Conservation (phyloP, 495 filamentous ascomycete species). For the Neurospora tetraspora region DNA sequence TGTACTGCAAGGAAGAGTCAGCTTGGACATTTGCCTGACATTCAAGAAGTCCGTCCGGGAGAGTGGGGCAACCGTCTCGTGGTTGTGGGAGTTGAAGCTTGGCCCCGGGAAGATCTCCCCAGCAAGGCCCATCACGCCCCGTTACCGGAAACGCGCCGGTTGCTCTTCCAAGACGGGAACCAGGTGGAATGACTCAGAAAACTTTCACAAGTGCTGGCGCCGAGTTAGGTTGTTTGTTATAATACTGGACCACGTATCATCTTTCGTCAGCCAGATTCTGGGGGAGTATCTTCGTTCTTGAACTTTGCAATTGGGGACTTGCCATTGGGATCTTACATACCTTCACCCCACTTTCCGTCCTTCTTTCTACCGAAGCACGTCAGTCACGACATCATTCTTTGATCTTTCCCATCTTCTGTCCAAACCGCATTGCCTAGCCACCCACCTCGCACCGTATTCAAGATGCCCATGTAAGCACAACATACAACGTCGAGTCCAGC, state of each 20-base stretch:
- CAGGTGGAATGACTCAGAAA: neutral
- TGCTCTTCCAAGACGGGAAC: neutral
- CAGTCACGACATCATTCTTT: neutral
- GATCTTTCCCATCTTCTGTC: neutral
- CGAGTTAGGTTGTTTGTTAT: neutral
- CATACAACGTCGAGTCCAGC: neutral
- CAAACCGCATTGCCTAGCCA: slow-evolving; percentile 1
- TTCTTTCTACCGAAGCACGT: slow-evolving; percentile 1
- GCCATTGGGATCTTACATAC: neutral
- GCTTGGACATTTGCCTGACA: neutral
- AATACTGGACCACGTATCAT: neutral
- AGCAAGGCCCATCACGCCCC: neutral
- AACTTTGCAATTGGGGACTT: neutral
- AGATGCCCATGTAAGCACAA: slow-evolving; percentile 29
- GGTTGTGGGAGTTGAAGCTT: neutral
- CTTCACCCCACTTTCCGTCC: slow-evolving; percentile 1
- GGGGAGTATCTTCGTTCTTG: neutral
- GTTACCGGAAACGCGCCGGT: neutral
- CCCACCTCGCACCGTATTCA: slow-evolving; percentile 4
- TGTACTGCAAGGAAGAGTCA: neutral
- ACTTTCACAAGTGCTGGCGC: neutral
- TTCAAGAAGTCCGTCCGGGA: neutral
- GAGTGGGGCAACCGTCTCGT: neutral
- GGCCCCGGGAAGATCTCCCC: neutral
- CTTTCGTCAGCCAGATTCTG: neutral